These are phyloP conservation scores for Eucalyptus caleyi DNA, from an alignment of 345 rosid species.

Conservation along the genomic window DNA sequence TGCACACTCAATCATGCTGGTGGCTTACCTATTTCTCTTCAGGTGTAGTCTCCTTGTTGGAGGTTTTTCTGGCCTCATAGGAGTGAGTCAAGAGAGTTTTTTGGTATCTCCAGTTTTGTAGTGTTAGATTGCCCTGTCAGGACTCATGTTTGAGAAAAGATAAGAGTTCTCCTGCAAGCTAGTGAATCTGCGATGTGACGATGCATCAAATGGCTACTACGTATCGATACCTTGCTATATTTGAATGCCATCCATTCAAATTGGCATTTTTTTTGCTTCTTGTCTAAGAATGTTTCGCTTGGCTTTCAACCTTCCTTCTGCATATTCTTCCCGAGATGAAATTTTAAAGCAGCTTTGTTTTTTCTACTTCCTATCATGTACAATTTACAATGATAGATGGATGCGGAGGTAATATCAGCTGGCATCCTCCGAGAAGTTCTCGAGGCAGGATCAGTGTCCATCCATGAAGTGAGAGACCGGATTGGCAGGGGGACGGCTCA, in stretches of 20 bases:
- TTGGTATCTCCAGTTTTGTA: not conserved
- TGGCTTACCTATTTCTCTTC: not conserved
- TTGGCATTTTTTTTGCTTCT: not conserved
- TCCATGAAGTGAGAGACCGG: slow-evolving; percentile 48
- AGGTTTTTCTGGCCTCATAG: not conserved
- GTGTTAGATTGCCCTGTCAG: not conserved
- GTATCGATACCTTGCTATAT: not conserved
- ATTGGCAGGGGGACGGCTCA: slow-evolving; percentile 77
- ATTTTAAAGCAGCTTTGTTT: not conserved
- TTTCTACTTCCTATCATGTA: not conserved
- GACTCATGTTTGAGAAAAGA: not conserved
- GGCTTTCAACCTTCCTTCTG: not conserved
- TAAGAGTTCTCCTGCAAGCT: not conserved
- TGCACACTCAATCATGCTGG: not conserved
- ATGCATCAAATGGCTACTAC: rapidly evolving
- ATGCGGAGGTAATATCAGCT: slow-evolving; percentile 95
- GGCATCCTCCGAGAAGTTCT: slow-evolving; percentile 57
- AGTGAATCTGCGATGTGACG: not conserved
- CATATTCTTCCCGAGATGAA: not conserved
- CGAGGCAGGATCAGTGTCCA: slow-evolving; percentile 50
- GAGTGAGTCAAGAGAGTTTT: not conserved
- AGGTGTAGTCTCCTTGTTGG: not conserved
- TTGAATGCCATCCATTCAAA: not conserved
- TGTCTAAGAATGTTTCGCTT: not conserved
- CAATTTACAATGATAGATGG: slow-evolving; percentile 49